phyloP scores from a whole-genome alignment of 2,329 filamentous ascomycete genomes.

The Diaporthe ilicicola region DNA sequence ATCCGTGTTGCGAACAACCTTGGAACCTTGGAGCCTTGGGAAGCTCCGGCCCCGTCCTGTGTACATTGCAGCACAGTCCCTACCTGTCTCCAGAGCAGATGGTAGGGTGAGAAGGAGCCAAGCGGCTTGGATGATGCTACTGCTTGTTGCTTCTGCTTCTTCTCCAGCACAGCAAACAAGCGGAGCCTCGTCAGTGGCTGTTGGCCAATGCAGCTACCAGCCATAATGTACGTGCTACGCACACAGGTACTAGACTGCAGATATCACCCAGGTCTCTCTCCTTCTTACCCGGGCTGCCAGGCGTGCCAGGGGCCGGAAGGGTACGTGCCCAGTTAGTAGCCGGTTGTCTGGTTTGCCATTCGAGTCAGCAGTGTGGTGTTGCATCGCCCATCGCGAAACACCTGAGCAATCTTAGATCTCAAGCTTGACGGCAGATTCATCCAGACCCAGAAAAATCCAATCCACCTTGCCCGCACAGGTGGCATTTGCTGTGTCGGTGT shows the following conservation, averaged over 20 bases:
- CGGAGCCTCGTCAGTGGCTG: conserved; percentile 2
- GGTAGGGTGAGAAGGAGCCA: background rate
- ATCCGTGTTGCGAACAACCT: background rate
- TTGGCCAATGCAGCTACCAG: background rate
- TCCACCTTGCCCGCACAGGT: background rate
- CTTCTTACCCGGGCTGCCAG: background rate
- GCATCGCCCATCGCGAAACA: conserved; percentile 16
- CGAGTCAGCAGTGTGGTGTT: conserved; percentile 1
- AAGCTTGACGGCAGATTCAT: conserved; percentile 1
- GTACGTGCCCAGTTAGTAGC: background rate
- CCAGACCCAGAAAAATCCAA: background rate
- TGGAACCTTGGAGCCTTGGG: background rate
- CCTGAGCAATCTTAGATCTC: conserved; percentile 13
- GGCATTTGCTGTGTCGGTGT: background rate
- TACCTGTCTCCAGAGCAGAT: background rate
- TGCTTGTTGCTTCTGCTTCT: background rate
- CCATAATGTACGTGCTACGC: background rate
- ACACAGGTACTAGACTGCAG: no score
- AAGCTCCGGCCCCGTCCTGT: background rate
- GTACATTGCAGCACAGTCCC: background rate
- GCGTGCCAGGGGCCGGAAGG: no score
- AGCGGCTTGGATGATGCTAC: background rate
- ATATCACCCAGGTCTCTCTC: background rate
- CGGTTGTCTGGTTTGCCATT: background rate
- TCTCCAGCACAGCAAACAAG: background rate